Conservation (phyloP, 1,139 yeast genomes). For the Magnusiomyces magnusii region DNA sequence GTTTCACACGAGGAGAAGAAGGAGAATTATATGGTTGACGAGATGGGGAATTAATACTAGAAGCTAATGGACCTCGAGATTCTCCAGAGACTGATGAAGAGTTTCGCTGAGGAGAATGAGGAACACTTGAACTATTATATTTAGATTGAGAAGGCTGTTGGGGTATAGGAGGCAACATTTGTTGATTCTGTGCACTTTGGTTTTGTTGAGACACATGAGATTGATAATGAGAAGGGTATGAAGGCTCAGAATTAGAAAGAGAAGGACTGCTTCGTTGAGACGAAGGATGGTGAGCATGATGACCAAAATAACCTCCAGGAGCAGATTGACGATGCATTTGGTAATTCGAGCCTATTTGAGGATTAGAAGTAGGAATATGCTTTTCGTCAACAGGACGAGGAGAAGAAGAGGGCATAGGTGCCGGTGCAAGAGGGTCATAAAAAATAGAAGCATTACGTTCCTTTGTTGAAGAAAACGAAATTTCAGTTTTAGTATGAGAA, state of each 20-base stretch:
- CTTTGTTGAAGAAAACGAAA: slow-evolving; percentile 23
- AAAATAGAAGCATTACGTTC: slow-evolving; percentile 27
- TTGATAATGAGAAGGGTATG: background rate
- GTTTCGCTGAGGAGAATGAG: background rate
- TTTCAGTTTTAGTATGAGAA: slow-evolving; percentile 6
- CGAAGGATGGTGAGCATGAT: background rate
- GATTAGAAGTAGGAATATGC: slow-evolving; percentile 9
- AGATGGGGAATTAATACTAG: background rate
- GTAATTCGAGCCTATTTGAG: slow-evolving; percentile 3
- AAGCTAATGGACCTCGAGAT: background rate
- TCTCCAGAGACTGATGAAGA: background rate
- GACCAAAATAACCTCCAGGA: slow-evolving; percentile 9
- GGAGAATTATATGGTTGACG: background rate
- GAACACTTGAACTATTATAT: background rate
- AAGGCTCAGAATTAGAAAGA: background rate
- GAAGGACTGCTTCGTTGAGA: slow-evolving; percentile 7
- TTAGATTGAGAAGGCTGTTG: background rate
- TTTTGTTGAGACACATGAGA: background rate
- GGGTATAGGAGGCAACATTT: background rate
- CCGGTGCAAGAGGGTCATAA: slow-evolving; percentile 27
- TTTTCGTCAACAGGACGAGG: slow-evolving; percentile 14
- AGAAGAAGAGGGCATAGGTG: slow-evolving; percentile 17
- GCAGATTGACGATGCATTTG: slow-evolving; percentile 13
- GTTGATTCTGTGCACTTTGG: background rate
- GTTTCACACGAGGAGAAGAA: background rate